phyloP scores from a whole-genome alignment of 169 alveolate genomes.

The Cryptosporidium ubiquitum region DNA sequence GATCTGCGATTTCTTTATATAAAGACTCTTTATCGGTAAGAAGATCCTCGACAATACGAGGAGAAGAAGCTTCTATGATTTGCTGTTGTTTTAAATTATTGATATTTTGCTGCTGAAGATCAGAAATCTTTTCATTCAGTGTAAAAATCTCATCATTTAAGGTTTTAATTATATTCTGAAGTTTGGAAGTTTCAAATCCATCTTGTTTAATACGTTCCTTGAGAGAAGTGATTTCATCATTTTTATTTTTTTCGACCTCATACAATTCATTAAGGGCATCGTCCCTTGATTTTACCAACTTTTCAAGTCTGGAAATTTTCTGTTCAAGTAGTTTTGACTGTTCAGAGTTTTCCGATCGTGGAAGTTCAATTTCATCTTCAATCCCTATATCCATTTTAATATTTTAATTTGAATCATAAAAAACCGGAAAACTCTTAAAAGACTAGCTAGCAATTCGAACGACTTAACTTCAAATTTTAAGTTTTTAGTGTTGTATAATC shows the following conservation, averaged over 20 bases:
- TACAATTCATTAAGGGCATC: slow-evolving; percentile 61
- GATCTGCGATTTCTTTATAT: slow-evolving; percentile 69
- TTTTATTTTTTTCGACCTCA: slow-evolving; percentile 52
- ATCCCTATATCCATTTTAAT: background rate
- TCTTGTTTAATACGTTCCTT: slow-evolving; percentile 61
- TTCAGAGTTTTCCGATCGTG: slow-evolving; percentile 12
- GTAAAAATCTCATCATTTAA: slow-evolving; percentile 23
- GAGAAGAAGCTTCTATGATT: slow-evolving; percentile 14
- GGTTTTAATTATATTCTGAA: slow-evolving; percentile 4
- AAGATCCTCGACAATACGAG: slow-evolving; percentile 46
- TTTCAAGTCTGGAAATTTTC: slow-evolving; percentile 37
- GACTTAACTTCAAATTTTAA: background rate
- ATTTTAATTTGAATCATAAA: background rate
- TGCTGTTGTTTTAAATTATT: slow-evolving; percentile 12
- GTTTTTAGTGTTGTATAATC: background rate
- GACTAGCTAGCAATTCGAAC: background rate
- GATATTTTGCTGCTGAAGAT: slow-evolving; percentile 44
- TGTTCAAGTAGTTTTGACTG: slow-evolving; percentile 53
- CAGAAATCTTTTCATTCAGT: slow-evolving; percentile 10
- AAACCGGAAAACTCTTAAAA: background rate
- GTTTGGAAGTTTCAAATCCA: slow-evolving; percentile 18
- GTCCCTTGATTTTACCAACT: slow-evolving; percentile 66
- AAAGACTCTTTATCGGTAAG: slow-evolving; percentile 55
- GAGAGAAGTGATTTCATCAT: slow-evolving; percentile 34
- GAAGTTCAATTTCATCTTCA: slow-evolving; percentile 32